phyloP scores from a whole-genome alignment of 2,329 filamentous ascomycete species.

The Bimuria novae-zelandiae region DNA sequence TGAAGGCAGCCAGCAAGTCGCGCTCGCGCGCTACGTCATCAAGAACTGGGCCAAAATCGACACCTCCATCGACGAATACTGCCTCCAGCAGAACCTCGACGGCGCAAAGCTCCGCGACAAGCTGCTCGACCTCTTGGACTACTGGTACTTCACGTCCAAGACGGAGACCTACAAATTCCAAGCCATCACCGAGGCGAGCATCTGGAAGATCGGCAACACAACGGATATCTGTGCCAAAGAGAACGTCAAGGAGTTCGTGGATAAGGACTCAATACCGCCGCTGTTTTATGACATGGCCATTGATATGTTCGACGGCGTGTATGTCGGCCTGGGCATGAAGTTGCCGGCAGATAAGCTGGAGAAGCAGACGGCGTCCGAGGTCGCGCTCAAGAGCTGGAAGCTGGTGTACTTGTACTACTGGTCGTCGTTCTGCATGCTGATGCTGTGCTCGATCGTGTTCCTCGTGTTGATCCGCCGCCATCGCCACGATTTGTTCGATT shows the following conservation, averaged over 20 bases:
- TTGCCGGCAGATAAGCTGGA: slow-evolving; percentile 35
- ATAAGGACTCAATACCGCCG: slow-evolving; percentile 17
- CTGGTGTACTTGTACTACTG: slow-evolving; percentile 47
- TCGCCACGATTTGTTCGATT: slow-evolving; percentile 48
- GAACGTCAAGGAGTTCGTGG: slow-evolving; percentile 21
- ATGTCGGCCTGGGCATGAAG: slow-evolving; percentile 41
- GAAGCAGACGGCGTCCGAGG: slow-evolving; percentile 25
- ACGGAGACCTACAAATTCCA: slow-evolving; percentile 30
- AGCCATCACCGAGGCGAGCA: slow-evolving; percentile 11
- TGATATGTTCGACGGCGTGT: slow-evolving; percentile 36
- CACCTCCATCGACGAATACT: slow-evolving; percentile 47
- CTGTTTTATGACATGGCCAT: slow-evolving; percentile 28
- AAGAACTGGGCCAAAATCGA: slow-evolving; percentile 50
- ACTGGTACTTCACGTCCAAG: slow-evolving; percentile 39
- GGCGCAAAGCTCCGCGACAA: slow-evolving; percentile 35
- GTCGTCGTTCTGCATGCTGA: slow-evolving; percentile 42
- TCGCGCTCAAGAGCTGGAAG: slow-evolving; percentile 36
- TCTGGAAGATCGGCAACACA: slow-evolving; percentile 34
- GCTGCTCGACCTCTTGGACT: slow-evolving; percentile 29
- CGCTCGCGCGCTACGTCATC: slow-evolving; percentile 52
- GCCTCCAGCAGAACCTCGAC: slow-evolving; percentile 32
- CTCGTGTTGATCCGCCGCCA: slow-evolving; percentile 47
- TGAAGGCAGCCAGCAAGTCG: slow-evolving; percentile 64
- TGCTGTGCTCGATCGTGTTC: slow-evolving; percentile 44
- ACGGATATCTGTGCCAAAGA: slow-evolving; percentile 36